Conservation (phyloP, 2,329 filamentous ascomycete species). For the Gremmenia infestans region DNA sequence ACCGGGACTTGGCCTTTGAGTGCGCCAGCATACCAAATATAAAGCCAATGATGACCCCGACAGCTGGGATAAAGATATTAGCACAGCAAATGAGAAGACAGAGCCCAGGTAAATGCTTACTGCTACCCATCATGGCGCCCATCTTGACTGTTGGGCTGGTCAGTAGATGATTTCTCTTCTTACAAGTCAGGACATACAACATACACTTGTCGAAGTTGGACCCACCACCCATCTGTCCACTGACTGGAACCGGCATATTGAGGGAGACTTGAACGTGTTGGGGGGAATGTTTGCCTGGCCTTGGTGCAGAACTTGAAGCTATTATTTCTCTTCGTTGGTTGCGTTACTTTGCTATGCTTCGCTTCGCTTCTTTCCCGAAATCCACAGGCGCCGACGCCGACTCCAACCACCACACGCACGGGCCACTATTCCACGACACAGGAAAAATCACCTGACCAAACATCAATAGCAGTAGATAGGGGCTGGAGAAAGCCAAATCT, state of each 20-base stretch:
- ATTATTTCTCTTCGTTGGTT: not conserved
- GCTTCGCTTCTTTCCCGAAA: not conserved
- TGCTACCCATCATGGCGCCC: slow-evolving; percentile 97
- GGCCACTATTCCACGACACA: not conserved
- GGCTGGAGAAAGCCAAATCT: not conserved
- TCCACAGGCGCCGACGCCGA: not conserved
- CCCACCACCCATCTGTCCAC: slow-evolving; percentile 49
- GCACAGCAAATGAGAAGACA: not conserved
- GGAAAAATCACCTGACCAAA: not conserved
- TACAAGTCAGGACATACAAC: slow-evolving; percentile 19
- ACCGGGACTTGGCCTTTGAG: not conserved
- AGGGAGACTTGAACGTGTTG: not conserved
- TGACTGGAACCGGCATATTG: slow-evolving; percentile 43
- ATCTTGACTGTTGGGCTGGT: slow-evolving; percentile 70
- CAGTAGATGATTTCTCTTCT: slow-evolving; percentile 27
- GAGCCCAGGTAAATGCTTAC: slow-evolving; percentile 53
- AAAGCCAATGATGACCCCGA: slow-evolving; percentile 94
- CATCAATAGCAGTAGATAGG: not conserved
- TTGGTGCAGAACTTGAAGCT: not conserved
- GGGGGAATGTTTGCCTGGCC: not conserved
- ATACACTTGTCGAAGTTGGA: slow-evolving; percentile 68
- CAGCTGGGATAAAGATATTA: slow-evolving; percentile 53
- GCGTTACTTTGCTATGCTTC: not conserved
- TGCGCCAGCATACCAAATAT: slow-evolving; percentile 68
- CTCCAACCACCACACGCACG: not conserved